A percentile compares a stretch with the other conserved stretches of the same genome.
These are phyloP conservation scores for Phenoliferia sp. DNA, from an alignment of 1,284 basidiomycete genomes.

Conservation along the genomic window DNA sequence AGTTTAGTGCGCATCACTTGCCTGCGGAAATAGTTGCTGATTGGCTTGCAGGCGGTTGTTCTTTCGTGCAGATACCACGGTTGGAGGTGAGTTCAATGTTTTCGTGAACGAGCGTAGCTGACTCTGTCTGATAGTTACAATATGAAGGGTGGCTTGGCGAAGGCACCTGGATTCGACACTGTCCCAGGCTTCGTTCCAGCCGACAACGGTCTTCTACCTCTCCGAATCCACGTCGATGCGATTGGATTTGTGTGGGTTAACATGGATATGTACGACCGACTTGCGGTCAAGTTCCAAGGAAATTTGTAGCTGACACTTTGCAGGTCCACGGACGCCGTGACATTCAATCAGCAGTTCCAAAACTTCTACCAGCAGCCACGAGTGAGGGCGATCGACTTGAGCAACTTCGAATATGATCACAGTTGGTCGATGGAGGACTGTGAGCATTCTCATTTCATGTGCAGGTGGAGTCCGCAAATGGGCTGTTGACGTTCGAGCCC, in stretches of 20 bases:
- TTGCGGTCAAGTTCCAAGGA: background rate
- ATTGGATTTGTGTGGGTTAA: constrained; percentile 8
- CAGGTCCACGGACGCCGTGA: constrained; percentile 4
- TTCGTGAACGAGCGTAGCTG: background rate
- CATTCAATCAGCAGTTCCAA: constrained; percentile 5
- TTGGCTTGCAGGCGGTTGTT: too few species aligned
- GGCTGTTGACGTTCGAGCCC: background rate
- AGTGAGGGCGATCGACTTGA: background rate
- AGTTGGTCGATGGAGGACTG: background rate
- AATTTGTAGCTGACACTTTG: background rate
- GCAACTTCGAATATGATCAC: background rate
- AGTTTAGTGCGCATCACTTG: too few species aligned
- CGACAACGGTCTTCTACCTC: constrained; percentile 1
- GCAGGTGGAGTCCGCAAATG: background rate
- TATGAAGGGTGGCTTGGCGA: constrained; percentile 1
- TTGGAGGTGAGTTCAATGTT: constrained; percentile 1
- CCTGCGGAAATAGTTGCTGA: too few species aligned
- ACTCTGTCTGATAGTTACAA: background rate
- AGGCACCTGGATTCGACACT: constrained; percentile 5
- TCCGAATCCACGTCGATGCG: constrained; percentile 2
- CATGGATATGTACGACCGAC: constrained; percentile 2
- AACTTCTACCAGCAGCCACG: constrained; percentile 7
- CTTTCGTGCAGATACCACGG: constrained; percentile 8
- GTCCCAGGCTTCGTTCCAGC: constrained; percentile 1
- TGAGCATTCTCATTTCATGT: background rate